Base-by-base conservation (phyloP, 225 moss, liverwort and hornwort genomes). In the Thuidium tamariscinum region DNA sequence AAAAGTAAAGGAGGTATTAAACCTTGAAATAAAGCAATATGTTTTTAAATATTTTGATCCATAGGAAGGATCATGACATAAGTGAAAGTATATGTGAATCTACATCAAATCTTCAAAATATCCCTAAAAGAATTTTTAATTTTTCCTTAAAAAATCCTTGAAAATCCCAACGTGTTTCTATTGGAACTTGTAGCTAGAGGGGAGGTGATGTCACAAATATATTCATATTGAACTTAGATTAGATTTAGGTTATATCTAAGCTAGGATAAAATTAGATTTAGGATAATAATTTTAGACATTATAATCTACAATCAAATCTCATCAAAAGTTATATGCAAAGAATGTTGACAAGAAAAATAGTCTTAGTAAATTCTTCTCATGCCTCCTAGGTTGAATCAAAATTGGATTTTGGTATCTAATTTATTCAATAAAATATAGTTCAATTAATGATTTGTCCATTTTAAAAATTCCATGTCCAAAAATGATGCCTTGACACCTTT, bases 21-120 rank as follows among this genome's bases (percentile, higher is more conserved):
- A 46, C 32, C 42, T 44, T 39, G 3, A 4, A 39, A 57, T 77
- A 23, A 77, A 20, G 26, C 5, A 6, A 15, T 1, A n/a, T n/a
- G n/a, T n/a, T n/a, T n/a, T n/a, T n/a, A n/a, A 61, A 29, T 29
- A 61, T 15, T 14, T 61, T 29, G 14, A 4, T 29, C 14, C 14
- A 14, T 61, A 4, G 14, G 61, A 61, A 61, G 4, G 14, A 0
- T 14, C 7, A 29, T 61, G 14, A 29, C 13, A 29, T 60, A 61
- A 61, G 29, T 29, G 29, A 29, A 29, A 0, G 2, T 15, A 6
- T 1, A 6, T 27, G 1, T 6, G 6, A 60, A 1, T 3, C 6
- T 60, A 0, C 6, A 61, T 61, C 29, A 29, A 29, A 61, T 60
- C 27, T 60, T 60, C 6, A 60, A 27, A 60, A 27, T 27, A 12